phyloP scores from a whole-genome alignment of 257 asterid species.

The Solanum paucissectum region DNA sequence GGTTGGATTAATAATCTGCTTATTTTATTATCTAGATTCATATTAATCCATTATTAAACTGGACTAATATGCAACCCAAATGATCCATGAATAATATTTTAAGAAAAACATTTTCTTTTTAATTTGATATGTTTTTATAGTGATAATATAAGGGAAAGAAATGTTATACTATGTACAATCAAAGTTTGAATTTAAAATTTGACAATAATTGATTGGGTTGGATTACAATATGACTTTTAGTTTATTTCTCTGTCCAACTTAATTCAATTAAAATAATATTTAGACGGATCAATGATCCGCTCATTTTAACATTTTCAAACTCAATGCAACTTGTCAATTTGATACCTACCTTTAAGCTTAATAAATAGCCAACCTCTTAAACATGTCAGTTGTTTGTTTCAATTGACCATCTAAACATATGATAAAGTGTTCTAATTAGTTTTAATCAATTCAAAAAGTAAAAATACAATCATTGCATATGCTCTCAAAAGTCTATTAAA shows the following conservation, averaged over 20 bases:
- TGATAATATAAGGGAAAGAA: too few species aligned
- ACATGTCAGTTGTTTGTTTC: too few species aligned
- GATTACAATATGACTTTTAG: neutral
- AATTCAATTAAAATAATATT: neutral
- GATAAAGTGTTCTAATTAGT: rapidly evolving
- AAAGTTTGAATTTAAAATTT: too few species aligned
- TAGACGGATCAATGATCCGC: neutral
- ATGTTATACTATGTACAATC: neutral
- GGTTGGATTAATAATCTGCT: neutral
- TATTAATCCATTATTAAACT: too few species aligned
- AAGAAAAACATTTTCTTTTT: too few species aligned
- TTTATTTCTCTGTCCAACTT: neutral
- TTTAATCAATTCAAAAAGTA: too few species aligned
- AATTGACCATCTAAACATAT: neutral
- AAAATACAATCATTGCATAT: neutral
- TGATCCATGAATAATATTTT: too few species aligned
- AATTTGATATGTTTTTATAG: too few species aligned
- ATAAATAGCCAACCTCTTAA: too few species aligned
- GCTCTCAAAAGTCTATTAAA: neutral
- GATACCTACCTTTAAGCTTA: neutral
- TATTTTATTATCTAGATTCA: too few species aligned
- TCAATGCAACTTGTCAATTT: neutral
- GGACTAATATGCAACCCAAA: too few species aligned
- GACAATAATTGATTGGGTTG: neutral
- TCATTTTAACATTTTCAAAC: neutral